Evolutionary conservation across 2,329 filamentous ascomycete species (phyloP), one percentile per base, ranked within the genome.

Genomic region (Curvularia spicifera): DNA sequence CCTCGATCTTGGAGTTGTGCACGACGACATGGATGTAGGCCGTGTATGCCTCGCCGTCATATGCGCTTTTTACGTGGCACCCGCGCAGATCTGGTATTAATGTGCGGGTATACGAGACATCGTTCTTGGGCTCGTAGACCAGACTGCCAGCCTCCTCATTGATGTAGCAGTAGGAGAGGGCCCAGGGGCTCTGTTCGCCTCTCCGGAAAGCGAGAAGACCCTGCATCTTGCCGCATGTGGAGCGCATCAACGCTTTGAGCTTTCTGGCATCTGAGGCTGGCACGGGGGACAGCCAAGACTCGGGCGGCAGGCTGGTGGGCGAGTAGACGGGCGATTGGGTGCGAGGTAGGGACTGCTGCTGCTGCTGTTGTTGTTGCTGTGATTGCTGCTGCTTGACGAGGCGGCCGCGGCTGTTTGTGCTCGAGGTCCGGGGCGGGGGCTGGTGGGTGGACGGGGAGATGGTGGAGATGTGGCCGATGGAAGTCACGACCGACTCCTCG

Each of bases 201-300:
- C 82, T 82, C 67, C 89, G 86, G 71, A 91, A 94, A 63, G 91
- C 88, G 29, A 93, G 82, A 65, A 89, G 87, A 55, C 91, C 91
- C 68, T 87, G 88, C 91, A 94, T 95, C 64, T 88, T 85, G 28
- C 91, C 91, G 69, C 89, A 90, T 6, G 92, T 80, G 24, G 84
- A 88, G 74, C 88, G 91, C 90, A 95, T 94, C 59, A 95, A 78
- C 67, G 87, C 82, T 53, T 93, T 79, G 26, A 94, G 84, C 70
- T 87, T 90, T 66, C 89, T 89, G 39, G 89, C 87, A 75, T 93
- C 89, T 20, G 85, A 83, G 4, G 87, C 88, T 35, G 84, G 83
- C 48, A 78, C 66, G 55, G 79, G 67, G 71, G 73, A 60, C 35
- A 73, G 61, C 71, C 73, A 76, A 42, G 74, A 74, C 57, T 77